Base-by-base conservation (phyloP, 2,329 filamentous ascomycete species). In the Venturia aucupariae region DNA sequence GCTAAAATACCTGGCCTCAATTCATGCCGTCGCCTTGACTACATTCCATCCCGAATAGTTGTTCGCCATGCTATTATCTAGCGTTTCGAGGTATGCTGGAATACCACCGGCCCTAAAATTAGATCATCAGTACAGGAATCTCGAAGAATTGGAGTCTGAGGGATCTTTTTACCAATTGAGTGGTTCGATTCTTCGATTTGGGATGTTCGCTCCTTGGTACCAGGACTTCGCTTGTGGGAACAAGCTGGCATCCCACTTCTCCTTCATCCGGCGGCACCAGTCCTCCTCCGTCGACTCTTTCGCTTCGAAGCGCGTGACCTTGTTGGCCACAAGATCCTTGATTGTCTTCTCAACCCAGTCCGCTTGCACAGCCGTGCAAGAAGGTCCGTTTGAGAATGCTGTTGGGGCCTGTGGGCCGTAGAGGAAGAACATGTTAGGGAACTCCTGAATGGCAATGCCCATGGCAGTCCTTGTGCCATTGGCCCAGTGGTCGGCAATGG, bases 321-420 rank as follows among this genome's bases (percentile, higher is more conserved):
- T 70, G 48, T 81, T 74, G 1, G 68, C 67, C 67, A 77, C 71
- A 67, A 84, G 80, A 70, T 82, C 42, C 75, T 72, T 63, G 86
- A 81, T 54, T 72, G 71, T 59, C 82, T 78, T 19, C 76, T 74
- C 64, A 7, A 86, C 80, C 82, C 82, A 86, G 0, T 81, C 74
- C 2, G 82, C 84, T 68, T 87, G 84, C 0, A 83, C 69, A 66
- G 85, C 81, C 8, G 81, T 78, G 1, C 75, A 78, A 0, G 79
- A 78, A 0, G 85, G 84, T 0, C 83, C 84, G 67, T 86, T 87
- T 24, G 65, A 65, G 13, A 70, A 62, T 17, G 64, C 64, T 1
- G 77, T 80, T 35, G 62, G 62, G 2, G 75, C 77, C 57, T 79
- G 77, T 1, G 76, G 74, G 4, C 74, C 74, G 67, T 78, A 79